phyloP scores from a whole-genome alignment of 2,329 filamentous ascomycete species.

The Blastomyces silverae region DNA sequence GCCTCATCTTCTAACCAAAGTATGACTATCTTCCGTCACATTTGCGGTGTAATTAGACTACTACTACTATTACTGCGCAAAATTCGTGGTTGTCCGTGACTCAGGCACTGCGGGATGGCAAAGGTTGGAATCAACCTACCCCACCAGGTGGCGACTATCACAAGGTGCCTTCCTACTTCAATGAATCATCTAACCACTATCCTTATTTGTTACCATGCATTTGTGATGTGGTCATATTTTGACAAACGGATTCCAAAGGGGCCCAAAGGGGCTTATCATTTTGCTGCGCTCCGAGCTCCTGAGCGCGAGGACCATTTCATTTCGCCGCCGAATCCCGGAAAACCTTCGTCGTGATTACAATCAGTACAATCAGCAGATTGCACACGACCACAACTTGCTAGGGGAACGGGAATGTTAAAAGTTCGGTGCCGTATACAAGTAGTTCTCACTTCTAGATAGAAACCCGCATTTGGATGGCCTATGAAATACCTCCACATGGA shows the following conservation, averaged over 20 bases:
- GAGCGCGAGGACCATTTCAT: neutral
- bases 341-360: neutral
- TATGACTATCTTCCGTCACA: neutral
- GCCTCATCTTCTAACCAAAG: neutral
- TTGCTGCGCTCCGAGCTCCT: neutral
- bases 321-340: neutral
- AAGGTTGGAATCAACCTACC: neutral
- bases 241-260: neutral
- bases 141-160: neutral
- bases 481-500: neutral
- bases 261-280: neutral
- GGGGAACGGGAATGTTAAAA: neutral
- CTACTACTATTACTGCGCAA: neutral
- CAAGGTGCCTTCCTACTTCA: neutral
- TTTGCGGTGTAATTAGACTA: neutral
- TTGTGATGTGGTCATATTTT: neutral
- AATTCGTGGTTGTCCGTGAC: neutral
- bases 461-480: neutral
- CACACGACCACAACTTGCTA: neutral
- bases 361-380: neutral
- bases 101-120: neutral
- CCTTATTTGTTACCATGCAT: neutral
- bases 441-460: neutral
- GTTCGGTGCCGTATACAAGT: too few species aligned
- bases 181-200: neutral